Evolutionary conservation across 345 rosid genomes (phyloP), one percentile per base, ranked within the genome.

Genomic region (Citrus medica): DNA sequence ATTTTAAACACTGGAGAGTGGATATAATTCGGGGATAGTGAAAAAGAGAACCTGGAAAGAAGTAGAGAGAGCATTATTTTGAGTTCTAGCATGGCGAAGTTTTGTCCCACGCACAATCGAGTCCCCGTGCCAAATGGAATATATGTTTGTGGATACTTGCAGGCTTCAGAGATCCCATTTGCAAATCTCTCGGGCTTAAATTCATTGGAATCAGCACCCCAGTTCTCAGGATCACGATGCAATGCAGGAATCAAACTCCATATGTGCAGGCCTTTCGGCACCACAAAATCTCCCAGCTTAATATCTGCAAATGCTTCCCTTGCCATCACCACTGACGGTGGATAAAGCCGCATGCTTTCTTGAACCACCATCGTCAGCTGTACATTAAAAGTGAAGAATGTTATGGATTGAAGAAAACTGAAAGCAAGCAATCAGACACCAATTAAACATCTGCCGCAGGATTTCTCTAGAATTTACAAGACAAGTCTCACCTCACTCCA

Each of bases 141-240:
- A 27, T 82, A 80, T 4, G 78, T 83, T 42, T 80, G 84, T 1
- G 83, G 87, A 32, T 80, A 82, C 68, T 84, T 84, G 64, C 86
- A 84, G 24, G 88, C 87, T 58, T 70, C 79, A 6, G 86, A 61
- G 3, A 85, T 75, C 17, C 90, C 88, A 13, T 68, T 46, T 22
- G 33, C 27, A 37, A 85, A 87, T 69, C 92, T 84, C 33, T 72
- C 76, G 1, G 94, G 92, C 66, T 89, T 87, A 80, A 87, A 87
- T 27, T 80, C 86, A 58, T 81, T 73, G 4, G 88, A 85, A 32
- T 89, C 87, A 6, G 59, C 46, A 53, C 92, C 92, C 91, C 92
- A 86, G 58, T 55, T 76, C 33, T 71, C 51, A 19, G 79, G 72
- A 59, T 86, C 75, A 42, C 85, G 71, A 56, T 87, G 86, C 27